Evolutionary conservation across 495 filamentous ascomycete species (phyloP), one percentile per base, ranked within the genome.

Genomic region (Thozetella sp.): DNA sequence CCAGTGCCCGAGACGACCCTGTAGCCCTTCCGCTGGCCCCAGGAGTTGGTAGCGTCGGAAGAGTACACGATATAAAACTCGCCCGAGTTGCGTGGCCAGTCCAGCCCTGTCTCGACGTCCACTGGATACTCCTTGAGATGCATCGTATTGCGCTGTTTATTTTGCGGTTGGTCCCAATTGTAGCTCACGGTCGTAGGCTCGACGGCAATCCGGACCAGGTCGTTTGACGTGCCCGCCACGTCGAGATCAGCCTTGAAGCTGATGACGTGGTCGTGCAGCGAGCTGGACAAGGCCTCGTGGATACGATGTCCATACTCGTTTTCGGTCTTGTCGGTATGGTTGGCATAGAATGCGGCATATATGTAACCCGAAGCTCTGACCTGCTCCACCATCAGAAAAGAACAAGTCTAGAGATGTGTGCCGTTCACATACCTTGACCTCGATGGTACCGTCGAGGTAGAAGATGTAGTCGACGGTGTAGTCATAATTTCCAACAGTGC

Each of bases 401-500:
- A n/a, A n/a, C n/a, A n/a, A n/a, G n/a, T n/a, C n/a, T n/a, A n/a
- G n/a, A n/a, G n/a, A n/a, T n/a, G n/a, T n/a, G n/a, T n/a, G n/a
- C n/a, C n/a, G n/a, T n/a, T n/a, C 9, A 48, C 43, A n/a, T 13
- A 48, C 43, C 43, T 48, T 48, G 9, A 48, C 43, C 43, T 48
- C 43, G 43, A 48, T 48, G 9, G 43, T 48, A 3, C 43, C 43
- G 43, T 48, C 43, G 43, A 48, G 43, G 20, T 48, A 48, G 43
- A 48, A 48, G 6, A 48, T 48, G 20, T 48, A 48, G n/a, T 48
- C 43, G n/a, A 48, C 43, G n/a, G 43, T 48, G n/a, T 48, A 48
- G n/a, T 48, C 43, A n/a, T 48, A 48, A n/a, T 48, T 48, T 13
- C 43, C 43, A 20, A 48, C 43, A 15, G 43, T 48, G 43, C 43